Evolutionary conservation across 192 early-diverging fungal genomes (phyloP).

Genomic region (Coemansia sp.): DNA sequence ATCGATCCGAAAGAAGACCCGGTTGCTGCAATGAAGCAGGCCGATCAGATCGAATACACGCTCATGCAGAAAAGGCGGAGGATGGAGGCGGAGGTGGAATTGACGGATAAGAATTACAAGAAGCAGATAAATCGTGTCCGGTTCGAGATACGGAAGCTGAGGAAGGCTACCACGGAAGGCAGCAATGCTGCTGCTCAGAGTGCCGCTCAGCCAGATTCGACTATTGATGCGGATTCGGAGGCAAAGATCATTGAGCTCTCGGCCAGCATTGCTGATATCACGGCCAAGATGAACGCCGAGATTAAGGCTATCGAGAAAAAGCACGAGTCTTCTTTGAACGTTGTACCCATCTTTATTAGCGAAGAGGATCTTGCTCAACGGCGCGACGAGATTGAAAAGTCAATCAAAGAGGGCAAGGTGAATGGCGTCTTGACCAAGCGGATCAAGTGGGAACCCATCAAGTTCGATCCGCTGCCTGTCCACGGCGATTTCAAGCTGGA

Average conservation of each 20-base stretch:
- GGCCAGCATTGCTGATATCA: background rate
- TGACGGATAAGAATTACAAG: conserved; percentile 3
- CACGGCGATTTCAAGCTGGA: conserved; percentile 84
- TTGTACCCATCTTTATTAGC: conserved; percentile 10
- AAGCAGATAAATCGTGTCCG: background rate
- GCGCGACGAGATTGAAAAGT: background rate
- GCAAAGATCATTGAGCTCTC: background rate
- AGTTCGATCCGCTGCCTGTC: conserved; percentile 72
- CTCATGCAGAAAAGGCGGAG: background rate
- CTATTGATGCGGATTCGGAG: background rate
- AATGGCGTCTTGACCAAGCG: conserved; percentile 22
- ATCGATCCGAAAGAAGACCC: conserved; percentile 34
- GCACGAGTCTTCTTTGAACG: background rate
- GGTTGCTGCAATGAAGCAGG: conserved; percentile 30
- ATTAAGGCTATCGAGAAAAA: conserved; percentile 35
- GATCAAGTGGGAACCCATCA: conserved; percentile 57
- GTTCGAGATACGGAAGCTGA: conserved; percentile 1
- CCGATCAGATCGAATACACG: conserved; percentile 39
- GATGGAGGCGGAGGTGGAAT: conserved; percentile 2
- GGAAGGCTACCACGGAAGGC: background rate
- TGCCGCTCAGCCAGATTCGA: background rate
- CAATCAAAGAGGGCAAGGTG: conserved; percentile 19
- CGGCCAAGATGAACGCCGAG: conserved; percentile 6
- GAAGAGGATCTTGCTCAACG: background rate
- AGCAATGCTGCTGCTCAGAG: background rate